These are phyloP conservation scores for Litsea cubeba DNA, from an alignment of 164 flowering plant genomes.

Conservation along the genomic window DNA sequence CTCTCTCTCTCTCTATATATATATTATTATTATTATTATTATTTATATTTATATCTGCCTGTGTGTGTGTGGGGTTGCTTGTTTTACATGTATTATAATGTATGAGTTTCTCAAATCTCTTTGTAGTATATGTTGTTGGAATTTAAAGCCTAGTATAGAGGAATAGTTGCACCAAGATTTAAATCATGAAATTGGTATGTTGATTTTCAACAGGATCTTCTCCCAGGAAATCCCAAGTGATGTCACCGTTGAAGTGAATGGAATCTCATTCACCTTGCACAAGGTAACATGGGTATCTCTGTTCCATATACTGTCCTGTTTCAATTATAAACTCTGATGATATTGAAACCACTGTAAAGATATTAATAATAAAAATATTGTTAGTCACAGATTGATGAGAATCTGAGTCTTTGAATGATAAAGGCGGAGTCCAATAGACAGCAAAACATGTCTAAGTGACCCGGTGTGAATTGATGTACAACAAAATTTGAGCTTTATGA, in stretches of 20 bases:
- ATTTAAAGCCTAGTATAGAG: background rate
- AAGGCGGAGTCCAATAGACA: background rate
- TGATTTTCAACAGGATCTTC: conserved; percentile 65
- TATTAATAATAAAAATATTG: no score
- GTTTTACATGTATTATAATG: background rate
- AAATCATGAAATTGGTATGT: conserved; percentile 7
- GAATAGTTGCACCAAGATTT: conserved; percentile 2
- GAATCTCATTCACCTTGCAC: conserved; percentile 72
- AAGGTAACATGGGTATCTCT: conserved; percentile 41
- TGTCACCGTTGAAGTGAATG: conserved; percentile 61
- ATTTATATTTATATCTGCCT: background rate
- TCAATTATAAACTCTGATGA: background rate
- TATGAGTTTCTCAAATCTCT: background rate
- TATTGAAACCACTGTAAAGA: background rate
- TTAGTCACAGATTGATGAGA: background rate
- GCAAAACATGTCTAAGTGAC: background rate
- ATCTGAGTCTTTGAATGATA: no score
- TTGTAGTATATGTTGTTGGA: background rate
- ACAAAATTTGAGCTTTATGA: background rate
- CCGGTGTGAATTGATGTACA: background rate
- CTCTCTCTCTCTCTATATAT: background rate
- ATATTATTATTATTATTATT: no score
- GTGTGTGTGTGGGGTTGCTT: background rate
- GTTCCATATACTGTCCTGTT: background rate
- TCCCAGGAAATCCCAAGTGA: conserved; percentile 94